Evolutionary conservation across 1,284 basidiomycete genomes (phyloP).

Genomic region (Boletus holoroseus): DNA sequence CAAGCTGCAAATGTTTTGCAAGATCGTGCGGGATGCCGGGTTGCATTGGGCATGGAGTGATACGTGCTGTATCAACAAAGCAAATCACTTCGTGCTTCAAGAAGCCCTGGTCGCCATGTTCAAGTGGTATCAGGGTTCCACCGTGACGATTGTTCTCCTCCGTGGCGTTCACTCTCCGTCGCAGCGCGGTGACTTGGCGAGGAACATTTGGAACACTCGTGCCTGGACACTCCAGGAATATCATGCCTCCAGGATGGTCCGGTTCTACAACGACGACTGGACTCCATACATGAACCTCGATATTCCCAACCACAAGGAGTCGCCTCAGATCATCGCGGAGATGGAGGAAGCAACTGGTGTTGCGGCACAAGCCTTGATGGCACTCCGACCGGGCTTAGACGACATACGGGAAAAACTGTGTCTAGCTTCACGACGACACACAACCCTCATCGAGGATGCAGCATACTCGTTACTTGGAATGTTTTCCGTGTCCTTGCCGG

Average conservation of each 20-base stretch:
- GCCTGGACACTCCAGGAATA: background rate
- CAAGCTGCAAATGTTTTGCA: background rate
- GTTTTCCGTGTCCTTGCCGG: background rate
- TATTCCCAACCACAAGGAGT: background rate
- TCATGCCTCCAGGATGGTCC: background rate
- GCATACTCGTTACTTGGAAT: background rate
- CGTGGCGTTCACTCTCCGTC: background rate
- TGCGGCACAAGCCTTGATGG: background rate
- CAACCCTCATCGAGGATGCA: background rate
- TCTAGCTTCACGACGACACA: background rate
- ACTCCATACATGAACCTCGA: background rate
- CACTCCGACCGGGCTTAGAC: background rate
- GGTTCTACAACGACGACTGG: background rate
- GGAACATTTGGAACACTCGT: background rate
- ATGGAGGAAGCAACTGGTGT: constrained; percentile 1
- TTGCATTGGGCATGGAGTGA: background rate
- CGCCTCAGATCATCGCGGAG: background rate
- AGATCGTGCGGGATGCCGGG: background rate
- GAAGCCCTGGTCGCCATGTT: constrained; percentile 12
- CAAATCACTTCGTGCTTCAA: constrained; percentile 7
- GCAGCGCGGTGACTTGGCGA: background rate
- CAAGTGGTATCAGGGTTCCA: constrained; percentile 10
- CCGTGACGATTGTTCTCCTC: constrained; percentile 4
- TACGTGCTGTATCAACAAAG: background rate
- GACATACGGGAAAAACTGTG: background rate